These are phyloP conservation scores for Brachypodium distachyon DNA, from an alignment of 202 grass and related monocot species.

Conservation along the genomic window DNA sequence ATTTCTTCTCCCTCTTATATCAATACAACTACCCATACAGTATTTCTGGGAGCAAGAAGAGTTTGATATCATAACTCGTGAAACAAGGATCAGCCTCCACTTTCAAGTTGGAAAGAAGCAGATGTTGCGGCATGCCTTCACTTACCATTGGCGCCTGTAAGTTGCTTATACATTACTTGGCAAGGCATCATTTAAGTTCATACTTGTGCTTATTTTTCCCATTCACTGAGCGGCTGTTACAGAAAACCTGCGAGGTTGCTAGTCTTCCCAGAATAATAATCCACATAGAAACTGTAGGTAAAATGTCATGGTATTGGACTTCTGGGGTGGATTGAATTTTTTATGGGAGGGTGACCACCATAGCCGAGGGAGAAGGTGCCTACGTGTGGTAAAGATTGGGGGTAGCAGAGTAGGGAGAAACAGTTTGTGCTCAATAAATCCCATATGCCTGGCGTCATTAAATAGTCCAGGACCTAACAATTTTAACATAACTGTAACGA, in stretches of 20 bases:
- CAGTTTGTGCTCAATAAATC: background rate
- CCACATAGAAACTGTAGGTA: background rate
- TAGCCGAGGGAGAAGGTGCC: background rate
- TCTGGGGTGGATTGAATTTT: background rate
- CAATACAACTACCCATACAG: constrained; percentile 34
- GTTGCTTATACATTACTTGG: constrained; percentile 25
- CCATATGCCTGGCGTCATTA: background rate
- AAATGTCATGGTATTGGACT: background rate
- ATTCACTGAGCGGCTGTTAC: background rate
- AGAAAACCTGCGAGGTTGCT: background rate
- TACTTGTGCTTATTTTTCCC: background rate
- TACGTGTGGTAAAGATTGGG: background rate
- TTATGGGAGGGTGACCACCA: background rate
- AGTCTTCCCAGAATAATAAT: background rate
- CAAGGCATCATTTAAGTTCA: constrained; percentile 14
- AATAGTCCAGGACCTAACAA: background rate
- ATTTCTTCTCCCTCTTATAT: background rate
- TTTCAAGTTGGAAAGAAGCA: constrained; percentile 81
- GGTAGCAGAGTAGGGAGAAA: background rate
- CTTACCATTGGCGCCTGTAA: constrained; percentile 94
- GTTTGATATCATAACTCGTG: constrained; percentile 79
- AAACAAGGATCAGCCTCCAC: constrained; percentile 91
- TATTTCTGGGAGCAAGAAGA: constrained; percentile 98
- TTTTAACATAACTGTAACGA: background rate
- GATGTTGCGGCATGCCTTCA: constrained; percentile 82